phyloP scores from a whole-genome alignment of 306 rosid genomes.

The Parietaria judaica region DNA sequence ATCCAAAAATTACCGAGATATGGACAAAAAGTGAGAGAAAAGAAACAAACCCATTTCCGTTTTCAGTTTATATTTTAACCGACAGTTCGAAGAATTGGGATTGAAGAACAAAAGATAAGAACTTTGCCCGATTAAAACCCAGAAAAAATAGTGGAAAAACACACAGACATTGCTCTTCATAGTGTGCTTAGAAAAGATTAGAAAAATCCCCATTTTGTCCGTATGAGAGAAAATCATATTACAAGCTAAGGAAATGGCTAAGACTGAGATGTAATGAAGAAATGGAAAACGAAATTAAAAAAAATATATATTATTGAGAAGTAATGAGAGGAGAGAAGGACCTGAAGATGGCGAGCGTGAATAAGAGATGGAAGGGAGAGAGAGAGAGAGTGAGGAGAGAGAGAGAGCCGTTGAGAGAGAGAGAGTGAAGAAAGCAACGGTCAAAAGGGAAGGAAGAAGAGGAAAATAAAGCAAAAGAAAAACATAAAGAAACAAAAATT shows the following conservation, averaged over 20 bases:
- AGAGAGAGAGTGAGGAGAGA: slow-evolving; percentile 16
- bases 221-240: too few relatives aligned
- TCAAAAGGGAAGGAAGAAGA: slow-evolving; percentile 38
- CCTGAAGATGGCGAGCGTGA: slow-evolving; percentile 33
- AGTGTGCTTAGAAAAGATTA: too few relatives aligned
- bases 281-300: not conserved
- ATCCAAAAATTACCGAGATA: not conserved
- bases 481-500: slow-evolving; percentile 12
- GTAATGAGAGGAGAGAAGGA: slow-evolving; percentile 15
- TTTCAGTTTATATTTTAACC: not conserved
- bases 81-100: too few relatives aligned
- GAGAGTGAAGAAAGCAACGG: slow-evolving; percentile 46
- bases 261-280: slow-evolving; percentile 1
- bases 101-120: not conserved
- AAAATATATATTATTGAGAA: not conserved
- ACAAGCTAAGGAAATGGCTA: too few relatives aligned
- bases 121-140: not conserved
- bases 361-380: slow-evolving; percentile 25
- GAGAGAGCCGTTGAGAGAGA: slow-evolving; percentile 49
- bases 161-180: not conserved
- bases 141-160: not conserved
- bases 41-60: slow-evolving; percentile 9
- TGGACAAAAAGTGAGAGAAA: slow-evolving; percentile 10
- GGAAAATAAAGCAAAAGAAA: not conserved
- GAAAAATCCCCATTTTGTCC: too few relatives aligned